These are phyloP conservation scores for Neocucurbitaria cava DNA, from an alignment of 2,329 filamentous ascomycete species.

Conservation along the genomic window DNA sequence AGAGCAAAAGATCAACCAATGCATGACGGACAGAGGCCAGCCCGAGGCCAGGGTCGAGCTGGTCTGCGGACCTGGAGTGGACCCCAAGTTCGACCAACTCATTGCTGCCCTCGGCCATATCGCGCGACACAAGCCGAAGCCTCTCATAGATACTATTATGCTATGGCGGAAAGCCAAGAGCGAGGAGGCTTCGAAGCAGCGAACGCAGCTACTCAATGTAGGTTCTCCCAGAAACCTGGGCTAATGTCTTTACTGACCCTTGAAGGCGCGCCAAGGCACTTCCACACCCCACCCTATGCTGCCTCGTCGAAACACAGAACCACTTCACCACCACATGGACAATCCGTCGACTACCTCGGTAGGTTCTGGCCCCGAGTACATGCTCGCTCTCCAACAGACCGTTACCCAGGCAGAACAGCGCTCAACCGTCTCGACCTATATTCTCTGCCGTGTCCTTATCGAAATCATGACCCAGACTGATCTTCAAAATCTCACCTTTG, in stretches of 20 bases:
- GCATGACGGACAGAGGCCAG: conserved; percentile 79
- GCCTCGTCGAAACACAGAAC: conserved; percentile 48
- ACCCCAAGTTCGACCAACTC: conserved; percentile 90
- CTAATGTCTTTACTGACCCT: conserved; percentile 22
- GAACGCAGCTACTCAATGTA: conserved; percentile 42
- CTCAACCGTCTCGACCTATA: conserved; percentile 93
- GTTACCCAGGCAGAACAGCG: conserved; percentile 83
- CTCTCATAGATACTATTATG: conserved; percentile 96
- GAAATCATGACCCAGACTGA: conserved; percentile 93
- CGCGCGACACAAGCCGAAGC: conserved; percentile 90
- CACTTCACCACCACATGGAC: conserved; percentile 35
- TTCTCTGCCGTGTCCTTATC: conserved; percentile 90
- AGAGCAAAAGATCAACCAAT: conserved; percentile 94
- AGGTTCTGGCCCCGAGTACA: conserved; percentile 37
- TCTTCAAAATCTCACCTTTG: conserved; percentile 79
- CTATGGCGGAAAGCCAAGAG: conserved; percentile 97
- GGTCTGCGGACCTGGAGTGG: conserved; percentile 88
- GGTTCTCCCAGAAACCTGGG: conserved; percentile 1
- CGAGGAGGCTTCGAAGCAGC: conserved; percentile 69
- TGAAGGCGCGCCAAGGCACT: conserved; percentile 39
- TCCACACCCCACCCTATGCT: conserved; percentile 33
- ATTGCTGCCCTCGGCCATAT: conserved; percentile 94
- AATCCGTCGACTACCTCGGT: conserved; percentile 31
- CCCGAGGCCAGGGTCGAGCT: conserved; percentile 84
- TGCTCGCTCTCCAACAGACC: conserved; percentile 67